Base-by-base conservation (phyloP, 148 eudicot species). In the Vaccinium darrowii region DNA sequence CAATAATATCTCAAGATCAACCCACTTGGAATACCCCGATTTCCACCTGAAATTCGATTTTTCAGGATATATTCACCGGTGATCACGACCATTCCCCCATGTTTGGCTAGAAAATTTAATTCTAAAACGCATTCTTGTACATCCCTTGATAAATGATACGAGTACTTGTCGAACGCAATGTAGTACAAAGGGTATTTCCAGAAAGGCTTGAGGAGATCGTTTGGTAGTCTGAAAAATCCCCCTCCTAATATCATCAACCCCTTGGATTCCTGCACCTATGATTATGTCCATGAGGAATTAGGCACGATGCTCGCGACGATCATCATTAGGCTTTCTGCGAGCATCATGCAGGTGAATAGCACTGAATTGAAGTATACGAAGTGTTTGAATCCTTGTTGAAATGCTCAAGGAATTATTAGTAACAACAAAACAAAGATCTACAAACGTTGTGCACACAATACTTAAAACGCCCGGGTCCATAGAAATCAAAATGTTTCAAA, bases 271-370 rank as follows among this genome's bases (percentile, higher is more conserved):
- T n/a, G n/a, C n/a, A n/a, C n/a, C n/a, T 0, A 62, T 65, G 51
- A 92, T 88, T 36, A 93, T 90, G 0, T 94, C 94, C 84, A 88
- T 87, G 0, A 93, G 90, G 58, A 76, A 30, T 30, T 30, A 30
- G 30, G 30, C 30, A 30, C 11, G 7, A 90, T n/a, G 56, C 91
- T 90, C 12, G 94, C 92, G 0, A 93, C 88, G 3, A 90, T 84
- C n/a, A n/a, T n/a, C n/a, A n/a, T n/a, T n/a, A n/a, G n/a, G n/a
- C n/a, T n/a, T n/a, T n/a, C n/a, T n/a, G n/a, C n/a, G n/a, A n/a
- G n/a, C 95, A 93, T 93, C 94, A 93, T 90, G 72, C 89, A 75
- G 1, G 76, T 51, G 50, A 90, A 92, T 3, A 89, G 54, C 7
- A 86, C 11, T 7, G 72, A 10, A n/a, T 69, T 77, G 21, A 81